These are phyloP conservation scores for Amaranthus tricolor DNA, from an alignment of 179 eudicot species.

Conservation along the genomic window DNA sequence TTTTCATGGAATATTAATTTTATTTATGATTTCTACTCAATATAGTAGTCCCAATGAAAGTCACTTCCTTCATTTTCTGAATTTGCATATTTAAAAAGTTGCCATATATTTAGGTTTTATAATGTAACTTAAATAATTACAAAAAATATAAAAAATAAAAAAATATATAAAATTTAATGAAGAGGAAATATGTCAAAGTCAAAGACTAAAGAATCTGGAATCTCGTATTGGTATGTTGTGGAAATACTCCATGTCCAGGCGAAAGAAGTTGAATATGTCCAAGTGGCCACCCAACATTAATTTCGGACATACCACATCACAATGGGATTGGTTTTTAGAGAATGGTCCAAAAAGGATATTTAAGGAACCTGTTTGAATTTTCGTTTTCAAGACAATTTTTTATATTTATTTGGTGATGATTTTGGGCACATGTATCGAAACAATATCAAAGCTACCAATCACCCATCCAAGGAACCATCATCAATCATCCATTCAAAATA, in stretches of 20 bases:
- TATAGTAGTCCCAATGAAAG: too few species aligned
- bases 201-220: not conserved
- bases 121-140: too few species aligned
- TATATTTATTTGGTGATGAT: not conserved
- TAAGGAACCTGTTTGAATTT: not conserved
- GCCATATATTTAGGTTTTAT: too few species aligned
- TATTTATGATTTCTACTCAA: too few species aligned
- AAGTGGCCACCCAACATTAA: not conserved
- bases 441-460: constrained; percentile 3
- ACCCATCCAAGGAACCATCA: not conserved
- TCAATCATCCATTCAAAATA: not conserved
- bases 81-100: too few species aligned
- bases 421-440: constrained; percentile 16
- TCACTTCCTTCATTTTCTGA: too few species aligned
- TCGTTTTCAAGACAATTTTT: constrained; percentile 1
- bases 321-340: not conserved
- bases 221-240: not conserved
- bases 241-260: not conserved
- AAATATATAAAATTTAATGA: too few species aligned
- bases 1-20: too few species aligned
- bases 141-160: too few species aligned
- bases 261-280: not conserved
- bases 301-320: not conserved
- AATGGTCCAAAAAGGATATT: constrained; percentile 16
- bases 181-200: not conserved